These are phyloP conservation scores for Globisporangium canariense DNA, from an alignment of 352 stramenopile species.

Conservation along the genomic window DNA sequence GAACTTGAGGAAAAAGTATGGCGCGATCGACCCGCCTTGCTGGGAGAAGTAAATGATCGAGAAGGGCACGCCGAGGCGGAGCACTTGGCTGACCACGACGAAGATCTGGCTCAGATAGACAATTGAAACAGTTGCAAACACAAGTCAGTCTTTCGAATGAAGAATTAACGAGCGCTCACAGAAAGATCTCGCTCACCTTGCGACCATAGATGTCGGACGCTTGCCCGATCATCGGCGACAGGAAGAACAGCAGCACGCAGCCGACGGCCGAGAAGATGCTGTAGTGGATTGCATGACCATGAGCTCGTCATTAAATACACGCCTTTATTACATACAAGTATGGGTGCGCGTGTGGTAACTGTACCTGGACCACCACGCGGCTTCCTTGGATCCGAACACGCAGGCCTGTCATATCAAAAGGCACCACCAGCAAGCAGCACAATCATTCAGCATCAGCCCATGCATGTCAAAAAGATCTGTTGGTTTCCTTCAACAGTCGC, in stretches of 20 bases:
- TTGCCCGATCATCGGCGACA: constrained; percentile 69
- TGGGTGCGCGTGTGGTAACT: neutral
- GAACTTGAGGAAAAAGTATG: constrained; percentile 60
- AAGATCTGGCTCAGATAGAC: constrained; percentile 38
- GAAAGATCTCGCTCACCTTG: constrained; percentile 41
- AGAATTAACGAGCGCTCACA: no score
- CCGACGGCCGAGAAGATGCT: constrained; percentile 68
- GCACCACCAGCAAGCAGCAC: neutral
- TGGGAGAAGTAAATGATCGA: constrained; percentile 70
- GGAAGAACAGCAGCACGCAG: constrained; percentile 55
- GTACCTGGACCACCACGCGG: constrained; percentile 69
- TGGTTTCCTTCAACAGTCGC: constrained; percentile 1
- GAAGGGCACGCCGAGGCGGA: constrained; percentile 60
- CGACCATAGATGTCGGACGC: constrained; percentile 71
- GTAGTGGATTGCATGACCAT: no score
- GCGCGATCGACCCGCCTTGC: constrained; percentile 44
- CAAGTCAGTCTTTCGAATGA: neutral
- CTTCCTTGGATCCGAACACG: constrained; percentile 59
- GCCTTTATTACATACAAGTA: no score
- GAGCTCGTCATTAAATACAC: neutral
- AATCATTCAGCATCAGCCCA: neutral
- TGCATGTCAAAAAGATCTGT: neutral
- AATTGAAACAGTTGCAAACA: neutral
- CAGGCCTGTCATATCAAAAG: constrained; percentile 33
- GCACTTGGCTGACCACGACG: constrained; percentile 58